A percentile compares a stretch with the other conserved stretches of the same genome.
These are phyloP conservation scores for Aspergillus ustus DNA, from an alignment of 2,329 filamentous ascomycete genomes.

Conservation along the genomic window DNA sequence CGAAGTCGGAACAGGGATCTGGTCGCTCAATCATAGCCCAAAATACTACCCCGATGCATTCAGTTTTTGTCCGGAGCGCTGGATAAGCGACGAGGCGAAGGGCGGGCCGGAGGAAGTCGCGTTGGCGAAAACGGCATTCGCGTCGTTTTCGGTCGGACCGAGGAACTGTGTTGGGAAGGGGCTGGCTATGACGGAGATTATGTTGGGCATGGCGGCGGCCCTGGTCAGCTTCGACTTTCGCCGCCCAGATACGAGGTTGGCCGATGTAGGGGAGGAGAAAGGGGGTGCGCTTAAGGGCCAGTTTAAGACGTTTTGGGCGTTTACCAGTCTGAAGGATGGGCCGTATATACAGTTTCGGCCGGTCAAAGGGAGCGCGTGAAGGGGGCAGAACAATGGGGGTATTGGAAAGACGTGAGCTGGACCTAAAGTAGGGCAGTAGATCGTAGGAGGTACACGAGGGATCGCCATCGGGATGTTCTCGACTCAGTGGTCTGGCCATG, in stretches of 20 bases:
- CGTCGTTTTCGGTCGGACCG: conserved; percentile 1
- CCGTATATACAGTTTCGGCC: conserved; percentile 6
- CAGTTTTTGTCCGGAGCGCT: conserved; percentile 40
- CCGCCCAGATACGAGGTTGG: background rate
- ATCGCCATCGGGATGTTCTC: no score
- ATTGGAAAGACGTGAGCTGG: no score
- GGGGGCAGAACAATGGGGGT: no score
- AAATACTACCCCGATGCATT: conserved; percentile 38
- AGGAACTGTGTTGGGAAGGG: conserved; percentile 4
- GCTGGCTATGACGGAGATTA: conserved; percentile 6
- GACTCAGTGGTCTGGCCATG: no score
- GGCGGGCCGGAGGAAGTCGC: background rate
- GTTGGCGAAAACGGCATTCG: background rate
- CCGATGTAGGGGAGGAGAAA: background rate
- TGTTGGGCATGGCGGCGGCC: conserved; percentile 1
- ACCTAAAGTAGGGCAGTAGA: no score
- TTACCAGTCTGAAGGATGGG: conserved; percentile 2
- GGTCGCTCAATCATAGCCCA: conserved; percentile 40
- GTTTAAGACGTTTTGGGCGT: conserved; percentile 4
- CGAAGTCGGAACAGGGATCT: conserved; percentile 38
- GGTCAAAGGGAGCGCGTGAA: background rate
- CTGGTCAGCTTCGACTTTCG: background rate
- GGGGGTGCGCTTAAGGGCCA: background rate
- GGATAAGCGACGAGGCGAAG: conserved; percentile 29
- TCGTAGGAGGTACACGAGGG: no score